Evolutionary conservation across 805 yeast genomes (phyloP).

Genomic region (Sugiyamaella mastotermitis): DNA sequence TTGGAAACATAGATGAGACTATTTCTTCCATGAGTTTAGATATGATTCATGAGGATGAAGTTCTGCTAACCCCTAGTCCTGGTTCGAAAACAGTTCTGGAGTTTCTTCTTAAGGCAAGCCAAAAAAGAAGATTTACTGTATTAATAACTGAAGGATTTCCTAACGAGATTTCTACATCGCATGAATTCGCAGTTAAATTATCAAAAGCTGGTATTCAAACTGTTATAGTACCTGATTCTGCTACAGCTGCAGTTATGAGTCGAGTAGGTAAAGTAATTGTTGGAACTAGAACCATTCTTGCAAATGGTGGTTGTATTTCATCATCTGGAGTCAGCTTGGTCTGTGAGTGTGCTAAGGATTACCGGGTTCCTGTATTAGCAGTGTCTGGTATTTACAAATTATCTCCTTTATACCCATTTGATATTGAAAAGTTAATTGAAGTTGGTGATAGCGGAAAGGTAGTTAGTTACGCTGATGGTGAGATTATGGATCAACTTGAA

Average conservation of each 20-base stretch:
- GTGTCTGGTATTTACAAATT: slow-evolving; percentile 92
- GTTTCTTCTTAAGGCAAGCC: slow-evolving; percentile 77
- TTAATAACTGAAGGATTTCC: slow-evolving; percentile 86
- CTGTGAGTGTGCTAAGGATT: slow-evolving; percentile 93
- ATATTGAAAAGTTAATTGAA: slow-evolving; percentile 75
- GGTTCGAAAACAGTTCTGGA: slow-evolving; percentile 83
- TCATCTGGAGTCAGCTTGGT: slow-evolving; percentile 88
- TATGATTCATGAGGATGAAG: slow-evolving; percentile 79
- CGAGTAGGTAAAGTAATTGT: slow-evolving; percentile 93
- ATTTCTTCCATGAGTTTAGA: slow-evolving; percentile 88
- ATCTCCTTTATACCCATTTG: slow-evolving; percentile 88
- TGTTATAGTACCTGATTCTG: slow-evolving; percentile 85
- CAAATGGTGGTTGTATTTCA: slow-evolving; percentile 91
- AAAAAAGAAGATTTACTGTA: slow-evolving; percentile 87
- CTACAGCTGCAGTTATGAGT: slow-evolving; percentile 93
- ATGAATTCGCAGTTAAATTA: slow-evolving; percentile 68
- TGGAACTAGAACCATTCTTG: slow-evolving; percentile 88
- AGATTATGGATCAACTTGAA: slow-evolving; percentile 64
- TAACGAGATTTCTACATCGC: slow-evolving; percentile 73
- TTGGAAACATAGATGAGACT: slow-evolving; percentile 81
- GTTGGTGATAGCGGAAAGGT: slow-evolving; percentile 93
- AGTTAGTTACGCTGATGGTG: slow-evolving; percentile 64
- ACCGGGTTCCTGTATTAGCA: slow-evolving; percentile 92
- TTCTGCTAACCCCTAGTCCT: slow-evolving; percentile 84
- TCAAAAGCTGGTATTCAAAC: slow-evolving; percentile 85